phyloP scores from a whole-genome alignment of 768 basidiomycete genomes.

The Boletus rubroflammeus region DNA sequence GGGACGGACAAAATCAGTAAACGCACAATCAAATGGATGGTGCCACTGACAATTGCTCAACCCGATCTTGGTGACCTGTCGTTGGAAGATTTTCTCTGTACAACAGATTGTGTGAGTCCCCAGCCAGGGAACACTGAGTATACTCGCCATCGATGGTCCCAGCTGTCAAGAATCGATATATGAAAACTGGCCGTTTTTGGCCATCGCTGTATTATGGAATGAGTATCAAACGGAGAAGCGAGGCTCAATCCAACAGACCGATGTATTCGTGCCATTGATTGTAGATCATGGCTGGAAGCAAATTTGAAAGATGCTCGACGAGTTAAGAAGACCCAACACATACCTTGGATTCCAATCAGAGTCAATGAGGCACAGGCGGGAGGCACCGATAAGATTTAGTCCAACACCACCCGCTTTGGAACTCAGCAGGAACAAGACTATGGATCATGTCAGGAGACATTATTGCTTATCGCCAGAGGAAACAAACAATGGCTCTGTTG shows the following conservation, averaged over 20 bases:
- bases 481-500: constrained; percentile 66
- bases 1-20: constrained; percentile 8
- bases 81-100: constrained; percentile 86
- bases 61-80: constrained; percentile 92
- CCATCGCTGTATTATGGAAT: constrained; percentile 63
- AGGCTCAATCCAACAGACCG: constrained; percentile 44
- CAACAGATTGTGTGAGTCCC: constrained; percentile 1
- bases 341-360: constrained; percentile 94
- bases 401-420: constrained; percentile 96
- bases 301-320: not conserved
- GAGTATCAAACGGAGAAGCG: not conserved
- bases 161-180: constrained; percentile 81
- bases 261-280: constrained; percentile 97
- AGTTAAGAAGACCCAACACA: constrained; percentile 4
- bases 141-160: constrained; percentile 84
- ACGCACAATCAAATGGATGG: constrained; percentile 1
- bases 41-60: constrained; percentile 72
- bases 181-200: constrained; percentile 86
- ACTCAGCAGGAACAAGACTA: constrained; percentile 89
- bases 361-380: constrained; percentile 81
- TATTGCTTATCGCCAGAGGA: not conserved
- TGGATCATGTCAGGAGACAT: constrained; percentile 1
- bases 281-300: constrained; percentile 71
- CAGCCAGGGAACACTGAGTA: not conserved
- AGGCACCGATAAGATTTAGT: constrained; percentile 89